These are phyloP conservation scores for Lactarius sp. DNA, from an alignment of 768 basidiomycete species.

Conservation along the genomic window DNA sequence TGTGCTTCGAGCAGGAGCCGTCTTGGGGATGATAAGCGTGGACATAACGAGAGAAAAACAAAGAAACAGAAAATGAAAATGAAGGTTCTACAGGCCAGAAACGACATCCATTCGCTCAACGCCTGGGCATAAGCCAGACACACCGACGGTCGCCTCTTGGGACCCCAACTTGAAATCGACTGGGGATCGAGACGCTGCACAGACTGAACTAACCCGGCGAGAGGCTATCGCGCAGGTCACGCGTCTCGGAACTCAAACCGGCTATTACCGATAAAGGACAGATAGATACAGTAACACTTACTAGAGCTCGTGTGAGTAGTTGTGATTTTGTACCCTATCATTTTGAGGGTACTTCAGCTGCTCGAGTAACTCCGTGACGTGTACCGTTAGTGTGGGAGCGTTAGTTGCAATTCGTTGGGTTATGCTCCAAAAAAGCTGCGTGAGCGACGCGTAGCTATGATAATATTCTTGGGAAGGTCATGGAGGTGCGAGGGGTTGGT, in stretches of 20 bases:
- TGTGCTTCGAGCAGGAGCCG: background rate
- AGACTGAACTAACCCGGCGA: background rate
- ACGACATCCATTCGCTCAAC: constrained; percentile 12
- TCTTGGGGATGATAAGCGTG: constrained; percentile 3
- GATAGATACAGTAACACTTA: background rate
- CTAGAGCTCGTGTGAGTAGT: background rate
- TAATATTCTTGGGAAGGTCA: background rate
- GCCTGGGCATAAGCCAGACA: constrained; percentile 1
- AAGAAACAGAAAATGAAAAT: background rate
- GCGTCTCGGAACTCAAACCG: constrained; percentile 1
- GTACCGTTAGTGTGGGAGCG: background rate
- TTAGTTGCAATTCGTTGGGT: background rate
- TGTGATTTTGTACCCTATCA: background rate
- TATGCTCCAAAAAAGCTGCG: background rate
- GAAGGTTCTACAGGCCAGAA: background rate
- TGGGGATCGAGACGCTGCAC: too few relatives aligned
- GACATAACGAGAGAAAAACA: background rate
- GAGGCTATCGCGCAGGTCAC: background rate
- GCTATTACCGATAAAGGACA: background rate
- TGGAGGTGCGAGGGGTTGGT: background rate
- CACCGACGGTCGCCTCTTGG: background rate
- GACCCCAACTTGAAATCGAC: background rate
- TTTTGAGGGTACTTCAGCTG: background rate
- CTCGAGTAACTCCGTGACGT: background rate
- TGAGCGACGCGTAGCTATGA: too few relatives aligned